Conservation (phyloP, 257 asterid species). For the Scutellaria baicalensis region DNA sequence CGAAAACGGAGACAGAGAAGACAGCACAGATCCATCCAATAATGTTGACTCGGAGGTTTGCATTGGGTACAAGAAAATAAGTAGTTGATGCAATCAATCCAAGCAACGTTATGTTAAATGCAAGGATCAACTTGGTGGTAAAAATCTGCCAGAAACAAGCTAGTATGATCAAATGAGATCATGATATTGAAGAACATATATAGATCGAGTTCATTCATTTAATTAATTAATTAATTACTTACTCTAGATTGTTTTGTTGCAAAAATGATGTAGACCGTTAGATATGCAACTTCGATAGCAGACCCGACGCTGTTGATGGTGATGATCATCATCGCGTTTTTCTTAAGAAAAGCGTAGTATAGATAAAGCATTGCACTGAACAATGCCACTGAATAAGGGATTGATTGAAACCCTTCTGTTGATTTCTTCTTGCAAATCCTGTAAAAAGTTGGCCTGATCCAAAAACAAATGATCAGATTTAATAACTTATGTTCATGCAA, state of each 20-base stretch:
- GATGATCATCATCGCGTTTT: slow-evolving; percentile 29
- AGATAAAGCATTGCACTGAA: slow-evolving; percentile 73
- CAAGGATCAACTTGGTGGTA: slow-evolving; percentile 36
- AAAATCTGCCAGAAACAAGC: slow-evolving; percentile 27
- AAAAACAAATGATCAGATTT: neutral
- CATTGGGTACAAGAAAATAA: slow-evolving; percentile 5
- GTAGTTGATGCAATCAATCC: slow-evolving; percentile 35
- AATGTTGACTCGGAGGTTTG: slow-evolving; percentile 13
- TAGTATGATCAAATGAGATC: neutral
- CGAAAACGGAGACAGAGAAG: slow-evolving; percentile 63
- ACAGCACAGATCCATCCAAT: slow-evolving; percentile 86
- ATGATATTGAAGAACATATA: neutral
- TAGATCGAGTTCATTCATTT: neutral
- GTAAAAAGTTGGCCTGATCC: slow-evolving; percentile 58
- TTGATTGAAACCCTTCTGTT: slow-evolving; percentile 58
- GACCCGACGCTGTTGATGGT: slow-evolving; percentile 57
- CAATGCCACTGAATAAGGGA: slow-evolving; percentile 73
- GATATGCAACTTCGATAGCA: slow-evolving; percentile 29
- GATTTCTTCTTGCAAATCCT: slow-evolving; percentile 64
- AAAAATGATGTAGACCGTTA: slow-evolving; percentile 42
- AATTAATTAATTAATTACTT: no score
- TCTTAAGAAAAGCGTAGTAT: slow-evolving; percentile 62
- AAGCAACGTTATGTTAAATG: slow-evolving; percentile 29
- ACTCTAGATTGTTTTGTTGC: slow-evolving; percentile 64
- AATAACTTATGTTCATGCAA: neutral